Base-by-base conservation (phyloP, 2,329 filamentous ascomycete species). In the Cladorrhinum sp. region DNA sequence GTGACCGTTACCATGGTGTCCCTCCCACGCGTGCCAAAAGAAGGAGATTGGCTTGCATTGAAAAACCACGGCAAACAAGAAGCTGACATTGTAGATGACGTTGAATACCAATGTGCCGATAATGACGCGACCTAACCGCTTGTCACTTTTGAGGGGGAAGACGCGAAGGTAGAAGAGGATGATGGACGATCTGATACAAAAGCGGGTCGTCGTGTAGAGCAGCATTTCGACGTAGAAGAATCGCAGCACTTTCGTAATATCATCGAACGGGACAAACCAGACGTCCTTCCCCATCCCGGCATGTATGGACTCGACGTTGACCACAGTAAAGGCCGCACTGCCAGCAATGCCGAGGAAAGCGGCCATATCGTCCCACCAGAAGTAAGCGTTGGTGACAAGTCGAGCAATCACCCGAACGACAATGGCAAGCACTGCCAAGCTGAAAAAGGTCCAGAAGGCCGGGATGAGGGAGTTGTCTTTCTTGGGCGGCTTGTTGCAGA, bases 151-250 rank as follows among this genome's bases (percentile, higher is more conserved):
- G 14, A 57, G 42, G 20, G 80, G 80, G 63, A 86, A 86, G 59
- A 86, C 80, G 57, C 80, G 77, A 4, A 82, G 71, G 65, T 84
- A 85, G 69, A 86, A 84, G 66, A 81, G 75, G 1, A 86, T 71
- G 23, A 86, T 73, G 0, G 82, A 77, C 3, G 82, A 69, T 64
- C 85, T 65, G 23, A 69, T 83, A 16, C 81, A 73, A 24, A 82
- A 70, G 1, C 77, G 71, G 12, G 82, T 69, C 16, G 78, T 71
- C 2, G 71, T 57, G 65, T 83, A 82, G 68, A 85, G 83, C 21
- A 81, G 51, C 55, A 72, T 61, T 36, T 68, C 65, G 66, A 75
- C 73, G 61, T 75, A 66, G 64, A 78, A 82, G 10, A 66, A 65
- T 58, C 50, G 52, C n/a, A 67, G 68, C 26, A 84, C 80, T 0